phyloP scores from a whole-genome alignment of 129 eudicot species.

The Deinandra increscens region DNA sequence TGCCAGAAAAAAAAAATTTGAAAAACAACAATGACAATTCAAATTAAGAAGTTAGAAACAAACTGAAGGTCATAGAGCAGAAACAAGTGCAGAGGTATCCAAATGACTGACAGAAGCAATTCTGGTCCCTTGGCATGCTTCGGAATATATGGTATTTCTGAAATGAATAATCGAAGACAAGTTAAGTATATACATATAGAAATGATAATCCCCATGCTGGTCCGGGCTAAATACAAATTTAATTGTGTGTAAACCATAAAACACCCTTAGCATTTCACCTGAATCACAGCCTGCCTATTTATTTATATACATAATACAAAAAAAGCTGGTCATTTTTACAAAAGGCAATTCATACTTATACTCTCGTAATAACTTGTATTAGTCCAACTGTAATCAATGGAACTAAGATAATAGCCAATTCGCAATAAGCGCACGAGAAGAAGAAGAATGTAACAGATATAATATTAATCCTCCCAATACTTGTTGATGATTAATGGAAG shows the following conservation, averaged over 20 bases:
- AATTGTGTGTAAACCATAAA: conserved; percentile 25
- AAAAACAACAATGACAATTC: conserved; percentile 1
- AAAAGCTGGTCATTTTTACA: background rate
- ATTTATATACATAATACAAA: no score
- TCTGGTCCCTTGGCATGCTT: conserved; percentile 25
- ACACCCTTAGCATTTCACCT: conserved; percentile 25
- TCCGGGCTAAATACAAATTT: conserved; percentile 2
- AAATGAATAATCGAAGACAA: background rate
- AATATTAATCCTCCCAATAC: no score
- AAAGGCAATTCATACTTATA: background rate
- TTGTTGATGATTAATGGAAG: no score
- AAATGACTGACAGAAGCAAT: conserved; percentile 19
- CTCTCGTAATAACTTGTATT: background rate
- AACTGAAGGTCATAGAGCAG: background rate
- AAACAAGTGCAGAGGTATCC: conserved; percentile 15
- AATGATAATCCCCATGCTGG: background rate
- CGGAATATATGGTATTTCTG: conserved; percentile 16
- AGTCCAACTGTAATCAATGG: background rate
- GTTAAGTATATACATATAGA: background rate
- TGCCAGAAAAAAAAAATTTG: no score
- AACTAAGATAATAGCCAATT: conserved; percentile 2
- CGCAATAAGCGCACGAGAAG: background rate
- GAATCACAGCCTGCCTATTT: conserved; percentile 25
- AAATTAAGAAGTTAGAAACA: background rate
- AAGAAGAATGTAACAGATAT: no score